Conservation (phyloP, 257 asterid genomes). For the Solanum habrochaites region DNA sequence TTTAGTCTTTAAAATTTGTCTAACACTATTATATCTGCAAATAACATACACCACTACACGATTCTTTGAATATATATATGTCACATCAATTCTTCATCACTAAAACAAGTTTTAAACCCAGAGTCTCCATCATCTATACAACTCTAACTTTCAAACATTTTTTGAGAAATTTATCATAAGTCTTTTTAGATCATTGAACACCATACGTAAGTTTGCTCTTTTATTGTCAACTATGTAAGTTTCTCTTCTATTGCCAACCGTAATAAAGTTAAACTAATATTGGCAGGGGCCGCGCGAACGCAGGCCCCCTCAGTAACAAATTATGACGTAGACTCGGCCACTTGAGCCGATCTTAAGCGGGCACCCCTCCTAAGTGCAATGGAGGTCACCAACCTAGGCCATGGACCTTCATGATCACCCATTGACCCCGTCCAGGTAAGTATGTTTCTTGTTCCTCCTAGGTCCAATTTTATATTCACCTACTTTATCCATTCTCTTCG, state of each 20-base stretch:
- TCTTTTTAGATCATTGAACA: background rate
- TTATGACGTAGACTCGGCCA: background rate
- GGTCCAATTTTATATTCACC: background rate
- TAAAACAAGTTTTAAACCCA: too few relatives aligned
- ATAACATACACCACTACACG: too few relatives aligned
- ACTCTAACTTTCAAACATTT: background rate
- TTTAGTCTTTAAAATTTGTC: too few relatives aligned
- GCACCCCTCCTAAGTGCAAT: slow-evolving; percentile 22
- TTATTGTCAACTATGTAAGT: too few relatives aligned
- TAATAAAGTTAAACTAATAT: background rate
- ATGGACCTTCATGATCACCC: slow-evolving; percentile 3
- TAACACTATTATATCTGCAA: too few relatives aligned
- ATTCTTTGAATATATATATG: background rate
- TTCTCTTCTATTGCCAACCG: too few relatives aligned
- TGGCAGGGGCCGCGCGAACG: background rate
- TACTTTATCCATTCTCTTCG: background rate
- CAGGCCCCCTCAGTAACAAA: background rate
- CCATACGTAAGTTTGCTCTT: too few relatives aligned
- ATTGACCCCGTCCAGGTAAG: slow-evolving; percentile 24
- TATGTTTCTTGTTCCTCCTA: background rate
- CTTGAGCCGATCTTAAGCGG: background rate
- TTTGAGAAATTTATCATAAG: background rate
- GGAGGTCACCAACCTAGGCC: slow-evolving; percentile 17
- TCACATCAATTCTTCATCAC: background rate
- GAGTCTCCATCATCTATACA: background rate